A percentile compares a stretch with the other conserved stretches of the same genome.
Conservation (phyloP, 2,329 filamentous ascomycete species). For the Pestalotiopsis sp. region DNA sequence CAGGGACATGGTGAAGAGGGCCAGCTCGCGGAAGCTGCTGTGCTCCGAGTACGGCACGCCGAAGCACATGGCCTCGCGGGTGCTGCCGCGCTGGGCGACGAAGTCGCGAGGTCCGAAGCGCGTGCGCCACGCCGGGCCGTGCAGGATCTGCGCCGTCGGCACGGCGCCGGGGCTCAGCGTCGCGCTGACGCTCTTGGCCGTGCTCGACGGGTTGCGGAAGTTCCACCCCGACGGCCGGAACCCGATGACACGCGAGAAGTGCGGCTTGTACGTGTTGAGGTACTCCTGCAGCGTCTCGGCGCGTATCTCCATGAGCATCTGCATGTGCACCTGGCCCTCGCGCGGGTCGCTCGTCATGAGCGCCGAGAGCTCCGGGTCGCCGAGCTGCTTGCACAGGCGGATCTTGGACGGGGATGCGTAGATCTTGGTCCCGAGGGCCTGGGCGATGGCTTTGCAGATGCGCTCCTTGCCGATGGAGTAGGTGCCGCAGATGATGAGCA, state of each 20-base stretch:
- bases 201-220: slow-evolving; percentile 72
- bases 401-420: slow-evolving; percentile 84
- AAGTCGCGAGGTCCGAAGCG: slow-evolving; percentile 73
- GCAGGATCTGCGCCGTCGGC: slow-evolving; percentile 52
- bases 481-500: slow-evolving; percentile 91
- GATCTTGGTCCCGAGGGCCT: slow-evolving; percentile 84
- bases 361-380: slow-evolving; percentile 77
- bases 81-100: slow-evolving; percentile 80
- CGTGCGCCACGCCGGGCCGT: slow-evolving; percentile 72
- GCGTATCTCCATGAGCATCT: slow-evolving; percentile 90
- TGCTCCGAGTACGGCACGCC: slow-evolving; percentile 97
- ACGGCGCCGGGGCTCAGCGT: slow-evolving; percentile 52
- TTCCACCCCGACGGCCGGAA: slow-evolving; percentile 95
- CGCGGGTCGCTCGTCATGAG: slow-evolving; percentile 78
- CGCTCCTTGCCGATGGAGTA: slow-evolving; percentile 98
- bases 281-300: slow-evolving; percentile 92
- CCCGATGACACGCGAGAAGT: slow-evolving; percentile 85
- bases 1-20: slow-evolving; percentile 87
- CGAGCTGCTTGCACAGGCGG: slow-evolving; percentile 80
- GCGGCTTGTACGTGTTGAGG: slow-evolving; percentile 74
- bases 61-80: slow-evolving; percentile 80
- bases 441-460: slow-evolving; percentile 89
- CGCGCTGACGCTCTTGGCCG: slow-evolving; percentile 57
- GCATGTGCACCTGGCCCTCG: slow-evolving; percentile 97
- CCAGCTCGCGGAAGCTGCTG: slow-evolving; percentile 90